A percentile compares a stretch with the other conserved stretches of the same genome.
Evolutionary conservation across 177 flowering plant genomes (phyloP).

Genomic region (Vitis hybrid): DNA sequence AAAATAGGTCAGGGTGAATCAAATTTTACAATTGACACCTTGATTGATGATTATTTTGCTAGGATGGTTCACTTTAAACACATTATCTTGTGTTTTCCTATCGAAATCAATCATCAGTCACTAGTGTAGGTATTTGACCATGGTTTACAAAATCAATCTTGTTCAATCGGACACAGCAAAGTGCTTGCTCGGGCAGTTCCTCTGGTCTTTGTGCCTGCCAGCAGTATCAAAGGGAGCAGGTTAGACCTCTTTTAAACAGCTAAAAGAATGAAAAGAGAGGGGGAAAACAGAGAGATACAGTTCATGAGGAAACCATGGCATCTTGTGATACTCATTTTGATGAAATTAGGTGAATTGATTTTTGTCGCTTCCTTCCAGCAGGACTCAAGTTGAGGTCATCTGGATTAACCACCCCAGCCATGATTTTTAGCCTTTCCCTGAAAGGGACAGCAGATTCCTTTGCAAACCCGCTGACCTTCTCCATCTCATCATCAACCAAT

Average conservation of each 20-base stretch:
- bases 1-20: no score
- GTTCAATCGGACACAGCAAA: constrained; percentile 71
- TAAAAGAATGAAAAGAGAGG: no score
- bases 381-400: constrained; percentile 35
- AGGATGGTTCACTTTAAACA: no score
- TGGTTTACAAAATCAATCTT: constrained; percentile 69
- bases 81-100: no score
- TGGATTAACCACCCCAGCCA: constrained; percentile 40
- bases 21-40: no score
- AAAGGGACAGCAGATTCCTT: constrained; percentile 38
- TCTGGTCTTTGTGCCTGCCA: constrained; percentile 85
- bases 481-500: constrained; percentile 41
- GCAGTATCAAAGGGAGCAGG: not conserved
- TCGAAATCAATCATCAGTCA: constrained; percentile 33
- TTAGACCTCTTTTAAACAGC: no score
- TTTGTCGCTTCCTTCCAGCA: constrained; percentile 30
- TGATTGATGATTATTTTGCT: no score
- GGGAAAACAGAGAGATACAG: no score
- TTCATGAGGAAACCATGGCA: no score
- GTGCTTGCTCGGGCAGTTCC: constrained; percentile 81
- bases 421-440: constrained; percentile 43
- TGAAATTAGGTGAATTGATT: no score
- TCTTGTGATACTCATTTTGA: no score
- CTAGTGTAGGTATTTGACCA: constrained; percentile 72
- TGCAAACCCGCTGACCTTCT: constrained; percentile 36